Evolutionary conservation across 768 basidiomycete species (phyloP).

Genomic region (Boletus rufocinnamomeus): DNA sequence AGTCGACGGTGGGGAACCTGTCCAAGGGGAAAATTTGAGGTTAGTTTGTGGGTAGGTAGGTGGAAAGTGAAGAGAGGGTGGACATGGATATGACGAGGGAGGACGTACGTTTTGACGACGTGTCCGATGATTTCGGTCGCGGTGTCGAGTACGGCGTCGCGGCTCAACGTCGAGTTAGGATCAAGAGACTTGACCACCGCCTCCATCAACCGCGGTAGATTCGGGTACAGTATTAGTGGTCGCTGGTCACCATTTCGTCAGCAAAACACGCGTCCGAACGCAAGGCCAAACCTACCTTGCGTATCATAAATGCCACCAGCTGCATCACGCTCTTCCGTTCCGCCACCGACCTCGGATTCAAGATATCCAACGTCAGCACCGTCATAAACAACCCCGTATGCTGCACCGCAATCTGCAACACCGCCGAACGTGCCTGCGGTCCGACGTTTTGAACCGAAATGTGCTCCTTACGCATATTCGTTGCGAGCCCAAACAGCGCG

Average conservation of each 20-base stretch:
- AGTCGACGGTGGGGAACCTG: constrained; percentile 93
- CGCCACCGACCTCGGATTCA: constrained; percentile 70
- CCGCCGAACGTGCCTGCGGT: constrained; percentile 78
- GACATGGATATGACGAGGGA: neutral
- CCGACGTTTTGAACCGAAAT: constrained; percentile 68
- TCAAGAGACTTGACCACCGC: constrained; percentile 96
- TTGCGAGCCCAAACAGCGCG: constrained; percentile 78
- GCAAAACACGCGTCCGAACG: too few relatives aligned
- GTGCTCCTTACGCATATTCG: constrained; percentile 67
- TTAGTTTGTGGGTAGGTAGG: neutral
- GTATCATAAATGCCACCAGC: constrained; percentile 88
- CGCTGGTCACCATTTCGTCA: constrained; percentile 46
- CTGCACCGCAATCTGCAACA: constrained; percentile 78
- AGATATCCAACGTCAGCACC: constrained; percentile 85
- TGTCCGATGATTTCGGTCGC: constrained; percentile 94
- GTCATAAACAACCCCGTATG: constrained; percentile 94
- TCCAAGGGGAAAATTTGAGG: too few relatives aligned
- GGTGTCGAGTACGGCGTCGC: constrained; percentile 85
- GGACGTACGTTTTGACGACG: constrained; percentile 84
- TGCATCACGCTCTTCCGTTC: constrained; percentile 90
- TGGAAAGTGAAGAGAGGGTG: neutral
- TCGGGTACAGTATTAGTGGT: constrained; percentile 81
- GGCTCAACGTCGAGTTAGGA: constrained; percentile 74
- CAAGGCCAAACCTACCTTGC: constrained; percentile 56
- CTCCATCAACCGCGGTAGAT: constrained; percentile 84